Percentiles rank a stretch among this genome's conserved stretches.
These are phyloP conservation scores for Aureobasidium subglaciale DNA, from an alignment of 2,329 filamentous ascomycete species.

Conservation along the genomic window DNA sequence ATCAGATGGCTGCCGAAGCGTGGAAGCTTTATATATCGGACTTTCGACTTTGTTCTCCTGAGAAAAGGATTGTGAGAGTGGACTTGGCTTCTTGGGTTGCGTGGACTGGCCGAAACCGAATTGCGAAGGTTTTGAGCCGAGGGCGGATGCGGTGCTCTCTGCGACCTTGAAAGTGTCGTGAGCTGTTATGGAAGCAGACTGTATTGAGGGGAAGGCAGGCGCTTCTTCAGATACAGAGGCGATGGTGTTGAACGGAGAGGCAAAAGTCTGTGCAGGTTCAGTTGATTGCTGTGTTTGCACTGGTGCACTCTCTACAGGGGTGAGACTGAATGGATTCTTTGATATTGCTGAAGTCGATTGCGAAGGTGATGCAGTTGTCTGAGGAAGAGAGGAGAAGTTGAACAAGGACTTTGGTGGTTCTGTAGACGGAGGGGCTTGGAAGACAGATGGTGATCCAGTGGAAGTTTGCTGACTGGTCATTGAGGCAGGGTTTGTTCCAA, in stretches of 20 bases:
- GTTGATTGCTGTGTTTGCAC: neutral
- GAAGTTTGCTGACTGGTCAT: neutral
- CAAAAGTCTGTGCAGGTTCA: neutral
- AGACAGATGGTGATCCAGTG: neutral
- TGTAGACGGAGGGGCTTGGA: neutral
- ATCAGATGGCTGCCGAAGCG: neutral
- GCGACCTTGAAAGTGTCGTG: neutral
- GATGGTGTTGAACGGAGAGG: neutral
- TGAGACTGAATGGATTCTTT: neutral
- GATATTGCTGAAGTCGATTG: neutral
- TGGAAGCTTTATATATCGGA: neutral
- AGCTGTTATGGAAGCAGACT: neutral
- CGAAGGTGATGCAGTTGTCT: neutral
- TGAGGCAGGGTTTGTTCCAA: neutral
- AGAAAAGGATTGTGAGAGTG: constrained; percentile 26
- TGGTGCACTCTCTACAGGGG: neutral
- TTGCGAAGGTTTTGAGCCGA: constrained; percentile 9
- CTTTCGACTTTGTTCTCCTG: neutral
- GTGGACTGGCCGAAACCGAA: constrained; percentile 16
- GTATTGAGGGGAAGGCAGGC: neutral
- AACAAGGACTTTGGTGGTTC: neutral
- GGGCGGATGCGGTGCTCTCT: neutral
- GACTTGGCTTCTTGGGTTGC: constrained; percentile 28
- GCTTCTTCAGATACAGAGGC: neutral
- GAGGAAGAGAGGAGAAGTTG: constrained; percentile 10